A percentile compares a stretch with the other conserved stretches of the same genome.
phyloP scores from a whole-genome alignment of 148 eudicot species.

The Simmondsia chinensis region DNA sequence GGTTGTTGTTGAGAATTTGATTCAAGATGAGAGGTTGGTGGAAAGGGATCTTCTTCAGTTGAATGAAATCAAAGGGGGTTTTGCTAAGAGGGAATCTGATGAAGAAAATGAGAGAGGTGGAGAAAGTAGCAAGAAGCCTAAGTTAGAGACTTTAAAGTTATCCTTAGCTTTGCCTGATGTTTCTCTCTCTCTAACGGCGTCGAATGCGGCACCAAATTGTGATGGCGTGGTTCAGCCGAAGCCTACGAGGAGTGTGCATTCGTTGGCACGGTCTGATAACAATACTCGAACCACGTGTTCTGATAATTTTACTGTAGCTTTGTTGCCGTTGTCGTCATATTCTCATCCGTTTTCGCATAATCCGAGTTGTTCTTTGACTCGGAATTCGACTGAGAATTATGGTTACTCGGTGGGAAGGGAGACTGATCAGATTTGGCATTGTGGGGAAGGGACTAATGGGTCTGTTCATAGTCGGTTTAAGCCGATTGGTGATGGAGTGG shows the following conservation, averaged over 20 bases:
- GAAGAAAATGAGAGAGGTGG: constrained; percentile 24
- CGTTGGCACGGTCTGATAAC: constrained; percentile 39
- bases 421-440: constrained; percentile 66
- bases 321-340: constrained; percentile 53
- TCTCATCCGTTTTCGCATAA: constrained; percentile 71
- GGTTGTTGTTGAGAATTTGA: constrained; percentile 30
- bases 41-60: constrained; percentile 73
- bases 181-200: constrained; percentile 60
- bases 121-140: constrained; percentile 49
- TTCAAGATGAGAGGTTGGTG: constrained; percentile 37
- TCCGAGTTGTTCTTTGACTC: constrained; percentile 79
- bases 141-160: constrained; percentile 55
- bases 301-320: constrained; percentile 60
- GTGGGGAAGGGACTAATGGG: constrained; percentile 89
- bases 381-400: constrained; percentile 58
- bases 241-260: constrained; percentile 47
- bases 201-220: constrained; percentile 31
- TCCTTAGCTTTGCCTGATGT: constrained; percentile 70
- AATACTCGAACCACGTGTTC: constrained; percentile 49
- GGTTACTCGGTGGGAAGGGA: constrained; percentile 61
- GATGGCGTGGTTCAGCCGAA: constrained; percentile 7
- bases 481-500: constrained; percentile 66
- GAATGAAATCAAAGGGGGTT: constrained; percentile 24
- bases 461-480: constrained; percentile 88
- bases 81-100: constrained; percentile 29